A percentile compares a stretch with the other conserved stretches of the same genome.
phyloP scores from a whole-genome alignment of 768 basidiomycete genomes.

The Amanita jacksonii region DNA sequence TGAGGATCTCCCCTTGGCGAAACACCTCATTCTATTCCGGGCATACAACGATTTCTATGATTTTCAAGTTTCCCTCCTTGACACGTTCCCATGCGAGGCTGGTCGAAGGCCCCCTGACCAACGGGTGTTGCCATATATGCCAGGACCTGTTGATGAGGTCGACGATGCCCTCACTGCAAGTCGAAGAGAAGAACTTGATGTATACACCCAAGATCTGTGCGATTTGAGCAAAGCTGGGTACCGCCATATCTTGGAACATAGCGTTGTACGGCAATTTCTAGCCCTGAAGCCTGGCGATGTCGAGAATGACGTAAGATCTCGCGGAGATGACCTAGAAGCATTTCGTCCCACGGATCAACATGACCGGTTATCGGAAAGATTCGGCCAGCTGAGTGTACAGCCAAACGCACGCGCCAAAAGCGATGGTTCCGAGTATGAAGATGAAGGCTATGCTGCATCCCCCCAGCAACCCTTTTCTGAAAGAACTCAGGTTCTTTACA shows the following conservation, averaged over 20 bases:
- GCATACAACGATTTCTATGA: slow-evolving; percentile 98
- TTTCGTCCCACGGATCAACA: slow-evolving; percentile 29
- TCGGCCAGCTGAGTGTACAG: slow-evolving; percentile 40
- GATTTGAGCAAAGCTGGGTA: slow-evolving; percentile 55
- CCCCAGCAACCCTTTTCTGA: slow-evolving; percentile 29
- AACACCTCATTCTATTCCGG: slow-evolving; percentile 82
- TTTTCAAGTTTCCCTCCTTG: slow-evolving; percentile 85
- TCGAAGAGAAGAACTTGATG: slow-evolving; percentile 76
- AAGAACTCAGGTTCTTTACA: slow-evolving; percentile 30
- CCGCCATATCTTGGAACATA: slow-evolving; percentile 74
- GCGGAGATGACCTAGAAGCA: slow-evolving; percentile 47
- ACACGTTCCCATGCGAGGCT: slow-evolving; percentile 85
- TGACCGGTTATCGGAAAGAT: slow-evolving; percentile 35
- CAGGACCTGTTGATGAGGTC: slow-evolving; percentile 81
- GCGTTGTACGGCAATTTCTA: slow-evolving; percentile 75
- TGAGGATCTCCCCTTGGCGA: slow-evolving; percentile 53
- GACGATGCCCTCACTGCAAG: slow-evolving; percentile 77
- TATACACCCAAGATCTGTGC: slow-evolving; percentile 78
- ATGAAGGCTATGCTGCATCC: slow-evolving; percentile 42
- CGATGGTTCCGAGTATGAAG: slow-evolving; percentile 61
- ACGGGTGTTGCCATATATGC: slow-evolving; percentile 93
- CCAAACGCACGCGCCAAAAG: slow-evolving; percentile 34
- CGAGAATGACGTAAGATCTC: slow-evolving; percentile 55
- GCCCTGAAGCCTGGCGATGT: slow-evolving; percentile 81
- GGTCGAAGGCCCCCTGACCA: slow-evolving; percentile 59